Percentiles rank a stretch among this genome's conserved stretches.
Evolutionary conservation across 192 early-diverging fungal genomes (phyloP).

Genomic region (Umbelopsis vinacea): DNA sequence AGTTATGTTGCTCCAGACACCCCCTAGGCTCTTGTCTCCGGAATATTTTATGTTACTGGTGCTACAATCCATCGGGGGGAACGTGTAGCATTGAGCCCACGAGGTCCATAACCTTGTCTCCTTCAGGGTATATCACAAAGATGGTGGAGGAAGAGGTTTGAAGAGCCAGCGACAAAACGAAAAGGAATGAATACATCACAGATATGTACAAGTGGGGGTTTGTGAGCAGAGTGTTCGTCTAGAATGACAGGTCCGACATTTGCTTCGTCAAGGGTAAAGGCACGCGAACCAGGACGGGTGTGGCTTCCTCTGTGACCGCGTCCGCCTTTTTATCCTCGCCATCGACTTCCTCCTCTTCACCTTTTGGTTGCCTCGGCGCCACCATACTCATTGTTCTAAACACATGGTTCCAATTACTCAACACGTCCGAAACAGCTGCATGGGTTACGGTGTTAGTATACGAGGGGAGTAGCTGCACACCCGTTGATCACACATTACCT

Average conservation of each 20-base stretch:
- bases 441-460: neutral
- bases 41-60: neutral
- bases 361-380: neutral
- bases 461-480: neutral
- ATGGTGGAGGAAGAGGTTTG: neutral
- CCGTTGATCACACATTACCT: neutral
- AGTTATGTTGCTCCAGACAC: neutral
- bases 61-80: neutral
- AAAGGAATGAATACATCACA: neutral
- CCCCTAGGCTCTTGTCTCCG: neutral
- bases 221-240: neutral
- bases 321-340: neutral
- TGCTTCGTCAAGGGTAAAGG: neutral
- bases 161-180: neutral
- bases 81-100: neutral
- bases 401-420: slow-evolving; percentile 28
- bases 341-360: neutral
- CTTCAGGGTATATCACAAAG: neutral
- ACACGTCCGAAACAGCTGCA: slow-evolving; percentile 19
- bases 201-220: neutral
- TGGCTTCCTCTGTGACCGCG: neutral
- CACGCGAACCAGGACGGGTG: slow-evolving; percentile 1
- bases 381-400: slow-evolving; percentile 26
- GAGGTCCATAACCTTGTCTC: neutral
- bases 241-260: slow-evolving; percentile 14